These are phyloP conservation scores for Cryptosporidium ryanae DNA, from an alignment of 169 alveolate species.

Conservation along the genomic window DNA sequence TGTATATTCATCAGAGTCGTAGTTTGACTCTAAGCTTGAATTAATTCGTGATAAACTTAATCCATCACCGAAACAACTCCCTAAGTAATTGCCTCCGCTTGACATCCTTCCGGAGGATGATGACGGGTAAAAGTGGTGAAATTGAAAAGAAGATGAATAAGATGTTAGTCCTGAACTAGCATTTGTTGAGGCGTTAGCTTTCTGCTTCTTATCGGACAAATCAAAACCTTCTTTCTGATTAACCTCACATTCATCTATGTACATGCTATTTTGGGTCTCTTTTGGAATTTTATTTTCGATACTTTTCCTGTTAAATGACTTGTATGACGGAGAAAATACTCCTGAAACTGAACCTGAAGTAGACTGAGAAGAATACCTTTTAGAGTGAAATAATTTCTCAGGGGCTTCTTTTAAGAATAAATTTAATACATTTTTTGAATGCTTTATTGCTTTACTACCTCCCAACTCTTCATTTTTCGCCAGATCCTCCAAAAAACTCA, in stretches of 20 bases:
- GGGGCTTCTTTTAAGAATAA: slow-evolving; percentile 40
- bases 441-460: slow-evolving; percentile 19
- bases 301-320: background rate
- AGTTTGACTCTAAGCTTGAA: background rate
- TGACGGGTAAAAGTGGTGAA: too few species aligned
- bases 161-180: too few species aligned
- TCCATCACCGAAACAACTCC: slow-evolving; percentile 36
- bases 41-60: slow-evolving; percentile 16
- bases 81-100: background rate
- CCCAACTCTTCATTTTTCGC: slow-evolving; percentile 27
- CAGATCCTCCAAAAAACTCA: slow-evolving; percentile 29
- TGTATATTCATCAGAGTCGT: background rate
- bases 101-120: background rate
- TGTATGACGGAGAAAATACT: slow-evolving; percentile 26
- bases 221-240: background rate
- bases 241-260: background rate
- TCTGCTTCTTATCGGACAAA: background rate
- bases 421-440: slow-evolving; percentile 41
- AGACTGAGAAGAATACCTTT: slow-evolving; percentile 62
- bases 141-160: too few species aligned
- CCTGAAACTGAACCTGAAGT: slow-evolving; percentile 40
- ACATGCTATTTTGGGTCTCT: background rate
- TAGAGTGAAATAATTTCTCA: slow-evolving; percentile 55
- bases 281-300: background rate
- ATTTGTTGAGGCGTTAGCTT: too few species aligned